Base-by-base conservation (phyloP, 2,329 filamentous ascomycete genomes). In the Talaromyces marneffei region DNA sequence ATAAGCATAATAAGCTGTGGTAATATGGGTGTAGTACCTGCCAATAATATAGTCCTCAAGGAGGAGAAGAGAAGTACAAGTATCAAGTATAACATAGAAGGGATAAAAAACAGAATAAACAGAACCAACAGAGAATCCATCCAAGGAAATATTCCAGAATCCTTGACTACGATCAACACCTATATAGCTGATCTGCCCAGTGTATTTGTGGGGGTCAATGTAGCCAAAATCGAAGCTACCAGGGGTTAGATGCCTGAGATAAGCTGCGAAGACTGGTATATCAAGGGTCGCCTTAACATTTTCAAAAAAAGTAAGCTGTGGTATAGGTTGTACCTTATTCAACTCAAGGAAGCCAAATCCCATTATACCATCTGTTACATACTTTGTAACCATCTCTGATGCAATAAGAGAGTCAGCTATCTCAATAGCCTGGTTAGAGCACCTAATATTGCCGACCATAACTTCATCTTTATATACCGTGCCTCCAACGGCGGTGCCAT, bases 51-150 rank as follows among this genome's bases (percentile, higher is more conserved):
- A n/a, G n/a, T n/a, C n/a, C n/a, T 84, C 83, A 18, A 87, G 73
- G 65, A 88, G 79, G 60, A 89, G 74, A 33, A 90, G 83, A 0
- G 86, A 87, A 60, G 87, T 90, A 59, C 87, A 87, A 2, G 87
- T 90, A 75, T 90, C 87, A 62, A 85, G 84, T 71, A 90, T 89
- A 66, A 80, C 82, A 44, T 71, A 66, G 71, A 85, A 80, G 63
- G n/a, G n/a, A n/a, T n/a, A n/a, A 74, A 68, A 50, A 59, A 39
- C 72, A n/a, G n/a, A n/a, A n/a, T n/a, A n/a, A n/a, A n/a, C n/a
- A n/a, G n/a, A n/a, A n/a, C 84, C 86, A 57, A 87, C 70, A 40
- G 76, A 76, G 74, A 85, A 87, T 20, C 82, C 84, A 25, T 77
- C 76, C 10, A 83, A 76, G 20, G 76, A 80, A 71, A 89, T 83